phyloP scores from a whole-genome alignment of 1,284 basidiomycete species.

The Phlebopus sp. region DNA sequence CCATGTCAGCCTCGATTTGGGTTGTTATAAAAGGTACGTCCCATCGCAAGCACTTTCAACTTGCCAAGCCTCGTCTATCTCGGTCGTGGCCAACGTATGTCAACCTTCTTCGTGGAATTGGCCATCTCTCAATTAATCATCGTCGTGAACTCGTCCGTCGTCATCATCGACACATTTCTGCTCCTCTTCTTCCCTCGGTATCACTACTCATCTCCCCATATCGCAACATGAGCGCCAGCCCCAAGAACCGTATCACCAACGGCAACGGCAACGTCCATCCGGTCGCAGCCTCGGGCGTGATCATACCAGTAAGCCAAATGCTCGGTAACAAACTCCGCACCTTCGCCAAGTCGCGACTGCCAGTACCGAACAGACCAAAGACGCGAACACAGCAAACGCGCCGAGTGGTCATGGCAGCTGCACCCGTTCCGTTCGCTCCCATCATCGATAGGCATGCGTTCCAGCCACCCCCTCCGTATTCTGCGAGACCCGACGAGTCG shows the following conservation, averaged over 20 bases:
- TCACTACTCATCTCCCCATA: slow-evolving; percentile 5
- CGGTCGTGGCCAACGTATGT: neutral
- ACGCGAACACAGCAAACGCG: slow-evolving; percentile 6
- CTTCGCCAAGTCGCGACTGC: slow-evolving; percentile 24
- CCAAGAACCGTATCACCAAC: slow-evolving; percentile 5
- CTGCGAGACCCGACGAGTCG: slow-evolving; percentile 9
- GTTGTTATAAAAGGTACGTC: neutral
- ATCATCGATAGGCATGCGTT: slow-evolving; percentile 24
- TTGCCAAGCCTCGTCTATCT: neutral
- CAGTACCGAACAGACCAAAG: slow-evolving; percentile 19
- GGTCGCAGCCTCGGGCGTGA: no score
- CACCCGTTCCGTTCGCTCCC: slow-evolving; percentile 28
- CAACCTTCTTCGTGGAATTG: neutral
- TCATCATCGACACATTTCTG: neutral
- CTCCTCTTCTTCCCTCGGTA: slow-evolving; percentile 3
- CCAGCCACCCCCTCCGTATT: slow-evolving; percentile 27
- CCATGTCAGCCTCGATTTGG: slow-evolving; percentile 14
- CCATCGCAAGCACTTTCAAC: neutral
- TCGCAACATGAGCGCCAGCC: slow-evolving; percentile 12
- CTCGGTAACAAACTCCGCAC: slow-evolving; percentile 18
- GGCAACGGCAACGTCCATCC: neutral
- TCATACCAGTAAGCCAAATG: slow-evolving; percentile 11
- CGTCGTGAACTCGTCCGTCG: neutral
- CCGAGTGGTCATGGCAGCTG: slow-evolving; percentile 10
- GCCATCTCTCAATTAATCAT: neutral